Base-by-base conservation (phyloP, 2,329 filamentous ascomycete species). In the Beauveria brongniartii region DNA sequence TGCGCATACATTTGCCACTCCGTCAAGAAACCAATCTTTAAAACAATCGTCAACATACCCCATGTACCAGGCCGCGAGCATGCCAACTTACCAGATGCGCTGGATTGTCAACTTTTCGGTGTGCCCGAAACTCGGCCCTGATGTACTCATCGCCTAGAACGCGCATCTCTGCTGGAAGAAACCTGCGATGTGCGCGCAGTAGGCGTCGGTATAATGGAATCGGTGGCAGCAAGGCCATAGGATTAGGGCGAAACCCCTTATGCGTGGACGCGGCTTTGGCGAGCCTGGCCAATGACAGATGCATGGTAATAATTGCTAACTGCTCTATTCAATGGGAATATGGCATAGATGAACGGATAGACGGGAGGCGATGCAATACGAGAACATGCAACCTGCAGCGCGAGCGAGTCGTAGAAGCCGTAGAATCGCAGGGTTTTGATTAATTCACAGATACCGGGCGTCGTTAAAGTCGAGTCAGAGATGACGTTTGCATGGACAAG, bases 1-100 rank as follows among this genome's bases (percentile, higher is more conserved):
- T 99, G 93, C 2, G 92, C 92, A 71, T 97, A 99, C 57, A 91
- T 77, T 74, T 99, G 94, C 93, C 93, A 99, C 74, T 97, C 92
- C 0, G 90, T 93, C 67, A 99, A 80, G 73, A 99, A 99, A 1
- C 93, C 94, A 68, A 97, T 91, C 91, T 96, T 66, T 3, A 53
- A 43, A 40, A 14, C 1, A 40, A 44, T 12, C 40, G 51, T 65
- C 28, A 63, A 46, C 41, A 34, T 34, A 46, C 4, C 1, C 14
- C 5, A 30, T n/a, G 9, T 16, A 24, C 10, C 22, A 44, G 48
- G 52, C 22, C 3, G 40, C 16, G 30, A 16, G 20, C 5, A 14
- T 30, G 30, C 46, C 34, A 40, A 73, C 85, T 64, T 80, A 95
- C 92, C 75, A 99, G 85, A 71, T 97, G 93, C 28, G 91, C 84